These are phyloP conservation scores for Erodium chrysanthum DNA, from an alignment of 441 rosid species.

Conservation along the genomic window DNA sequence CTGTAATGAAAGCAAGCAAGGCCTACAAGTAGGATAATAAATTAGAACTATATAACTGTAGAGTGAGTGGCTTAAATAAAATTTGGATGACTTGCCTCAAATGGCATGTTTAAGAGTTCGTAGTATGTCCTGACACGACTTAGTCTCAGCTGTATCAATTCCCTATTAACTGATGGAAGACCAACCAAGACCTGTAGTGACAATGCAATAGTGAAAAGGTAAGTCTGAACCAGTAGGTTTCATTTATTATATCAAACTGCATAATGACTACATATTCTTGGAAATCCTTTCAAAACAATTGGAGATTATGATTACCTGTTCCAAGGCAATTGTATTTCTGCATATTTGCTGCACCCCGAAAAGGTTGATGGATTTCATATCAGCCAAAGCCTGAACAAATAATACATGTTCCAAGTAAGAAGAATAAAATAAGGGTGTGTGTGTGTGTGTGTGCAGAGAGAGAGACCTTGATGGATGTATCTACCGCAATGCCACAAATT, in stretches of 20 bases:
- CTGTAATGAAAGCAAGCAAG: constrained; percentile 73
- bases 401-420: constrained; percentile 15
- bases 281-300: not conserved
- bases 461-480: constrained; percentile 74
- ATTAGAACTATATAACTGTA: not conserved
- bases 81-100: constrained; percentile 51
- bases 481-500: constrained; percentile 74
- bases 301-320: constrained; percentile 48
- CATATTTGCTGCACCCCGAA: constrained; percentile 99
- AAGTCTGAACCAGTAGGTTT: not conserved
- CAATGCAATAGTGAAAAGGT: not conserved
- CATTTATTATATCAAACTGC: not conserved
- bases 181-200: constrained; percentile 71
- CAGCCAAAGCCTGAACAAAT: constrained; percentile 62
- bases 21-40: constrained; percentile 42
- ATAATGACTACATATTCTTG: not conserved
- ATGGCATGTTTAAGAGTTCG: constrained; percentile 91
- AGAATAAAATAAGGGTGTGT: not conserved
- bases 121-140: constrained; percentile 85
- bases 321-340: constrained; percentile 86
- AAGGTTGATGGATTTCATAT: constrained; percentile 74
- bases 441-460: not conserved
- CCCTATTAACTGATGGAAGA: constrained; percentile 73
- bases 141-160: constrained; percentile 58
- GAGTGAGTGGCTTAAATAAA: not conserved